Conservation (phyloP, 148 eudicot genomes). For the Spergularia marina region DNA sequence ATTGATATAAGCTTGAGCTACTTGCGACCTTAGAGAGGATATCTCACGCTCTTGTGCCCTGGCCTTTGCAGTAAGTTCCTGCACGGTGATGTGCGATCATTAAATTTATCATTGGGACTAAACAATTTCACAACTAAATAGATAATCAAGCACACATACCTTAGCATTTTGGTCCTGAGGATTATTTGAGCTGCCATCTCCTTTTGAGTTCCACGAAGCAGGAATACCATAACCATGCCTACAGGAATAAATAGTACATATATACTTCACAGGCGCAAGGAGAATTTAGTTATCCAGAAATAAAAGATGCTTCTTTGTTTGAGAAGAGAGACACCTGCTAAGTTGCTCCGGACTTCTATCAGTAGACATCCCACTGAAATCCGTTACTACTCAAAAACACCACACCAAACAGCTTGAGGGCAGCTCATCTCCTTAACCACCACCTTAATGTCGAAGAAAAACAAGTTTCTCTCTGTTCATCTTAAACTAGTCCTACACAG, state of each 20-base stretch:
- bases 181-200: slow-evolving; percentile 30
- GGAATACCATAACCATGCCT: slow-evolving; percentile 40
- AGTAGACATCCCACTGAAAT: slow-evolving; percentile 40
- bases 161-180: slow-evolving; percentile 47
- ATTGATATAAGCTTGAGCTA: slow-evolving; percentile 64
- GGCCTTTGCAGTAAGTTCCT: slow-evolving; percentile 62
- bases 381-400: slow-evolving; percentile 30
- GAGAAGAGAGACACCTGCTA: slow-evolving; percentile 24
- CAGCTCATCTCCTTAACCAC: slow-evolving; percentile 26
- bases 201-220: slow-evolving; percentile 40
- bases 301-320: not conserved
- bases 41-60: slow-evolving; percentile 66
- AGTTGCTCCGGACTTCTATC: slow-evolving; percentile 32
- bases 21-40: slow-evolving; percentile 49
- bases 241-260: slow-evolving; percentile 1
- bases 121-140: not conserved
- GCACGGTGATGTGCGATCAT: slow-evolving; percentile 22
- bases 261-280: not conserved
- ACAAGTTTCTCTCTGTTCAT: slow-evolving; percentile 2
- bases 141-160: slow-evolving; percentile 33
- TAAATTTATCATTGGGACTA: not conserved
- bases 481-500: not conserved
- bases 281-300: not conserved
- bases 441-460: slow-evolving; percentile 23
- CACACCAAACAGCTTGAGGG: slow-evolving; percentile 25